Evolutionary conservation across 768 basidiomycete species (phyloP).

Genomic region (Neoboletus magnificus): DNA sequence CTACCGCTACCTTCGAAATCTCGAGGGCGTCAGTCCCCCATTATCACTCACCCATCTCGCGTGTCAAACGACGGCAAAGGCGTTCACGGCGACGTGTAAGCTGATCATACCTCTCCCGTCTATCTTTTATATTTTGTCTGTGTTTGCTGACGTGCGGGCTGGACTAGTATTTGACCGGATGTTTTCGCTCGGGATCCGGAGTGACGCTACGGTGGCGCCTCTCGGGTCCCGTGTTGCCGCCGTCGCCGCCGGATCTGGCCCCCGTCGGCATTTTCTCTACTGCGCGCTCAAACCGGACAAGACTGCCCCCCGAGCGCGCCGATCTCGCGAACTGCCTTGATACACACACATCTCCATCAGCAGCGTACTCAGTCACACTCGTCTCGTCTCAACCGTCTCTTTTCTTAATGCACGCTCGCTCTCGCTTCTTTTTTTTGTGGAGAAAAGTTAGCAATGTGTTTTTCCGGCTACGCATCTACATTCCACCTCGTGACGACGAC

Average conservation of each 20-base stretch:
- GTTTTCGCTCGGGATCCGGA: constrained; percentile 82
- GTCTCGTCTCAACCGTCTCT: background rate
- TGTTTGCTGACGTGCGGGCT: background rate
- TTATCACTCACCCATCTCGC: constrained; percentile 80
- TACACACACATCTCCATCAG: background rate
- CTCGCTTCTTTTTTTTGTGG: background rate
- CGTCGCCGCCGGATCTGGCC: constrained; percentile 64
- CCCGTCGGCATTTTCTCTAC: constrained; percentile 81
- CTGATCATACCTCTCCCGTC: background rate
- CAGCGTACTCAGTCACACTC: background rate
- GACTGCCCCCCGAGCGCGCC: constrained; percentile 40
- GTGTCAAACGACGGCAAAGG: constrained; percentile 87
- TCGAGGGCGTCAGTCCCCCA: constrained; percentile 90
- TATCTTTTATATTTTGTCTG: background rate
- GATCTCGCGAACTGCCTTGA: constrained; percentile 37
- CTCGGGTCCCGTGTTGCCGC: constrained; percentile 64
- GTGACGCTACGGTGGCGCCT: constrained; percentile 57
- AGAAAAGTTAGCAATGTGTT: background rate
- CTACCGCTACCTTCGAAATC: constrained; percentile 83
- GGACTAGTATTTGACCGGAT: constrained; percentile 80
- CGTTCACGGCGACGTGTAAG: constrained; percentile 82
- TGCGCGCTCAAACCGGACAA: constrained; percentile 69
- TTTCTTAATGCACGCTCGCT: background rate
- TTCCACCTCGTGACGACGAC: background rate
- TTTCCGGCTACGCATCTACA: background rate